Evolutionary conservation across 2,329 filamentous ascomycete species (phyloP), one percentile per base, ranked within the genome.

Genomic region (Colletotrichum liaoningense): DNA sequence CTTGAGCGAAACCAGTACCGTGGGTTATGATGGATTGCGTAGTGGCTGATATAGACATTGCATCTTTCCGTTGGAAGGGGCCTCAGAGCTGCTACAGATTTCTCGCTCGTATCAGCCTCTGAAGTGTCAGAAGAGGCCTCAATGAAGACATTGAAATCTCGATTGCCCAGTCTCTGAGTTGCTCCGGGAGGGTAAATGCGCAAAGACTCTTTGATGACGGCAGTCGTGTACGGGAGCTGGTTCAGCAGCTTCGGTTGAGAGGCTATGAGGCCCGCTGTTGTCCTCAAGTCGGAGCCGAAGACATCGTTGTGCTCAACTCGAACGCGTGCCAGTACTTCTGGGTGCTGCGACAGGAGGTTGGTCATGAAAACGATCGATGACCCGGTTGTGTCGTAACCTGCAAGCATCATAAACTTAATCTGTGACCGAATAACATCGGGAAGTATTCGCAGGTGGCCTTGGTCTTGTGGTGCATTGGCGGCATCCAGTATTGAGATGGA

Each of bases 211-310:
- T 84, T 84, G 67, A 85, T 79, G 2, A 84, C 80, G 8, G 83
- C 83, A 24, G 56, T 80, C 3, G 87, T 88, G 77, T 88, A 90
- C 0, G 84, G 82, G n/a, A 91, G 81, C 42, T 84, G 81, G 77
- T 87, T 88, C 57, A 91, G 81, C 3, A 87, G 80, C 33, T 83
- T 78, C 0, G 87, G 84, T 28, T 87, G 77, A 7, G 80, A 77
- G 42, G 42, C 12, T n/a, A 49, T 49, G 3, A 49, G 42, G 8
- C 42, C 42, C 4, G 42, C 42, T 22, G 42, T 49, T 49, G 42
- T 19, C 16, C 19, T 11, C 9, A 81, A 76, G 59, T 86, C 82
- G 0, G 83, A 66, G 16, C 87, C 86, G 52, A 90, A 85, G 9
- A 91, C 82, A 5, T 80, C 79, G 62, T 82, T 76, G 65, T 80